Conservation (phyloP, 164 flowering plant species). For the Annona cherimola region DNA sequence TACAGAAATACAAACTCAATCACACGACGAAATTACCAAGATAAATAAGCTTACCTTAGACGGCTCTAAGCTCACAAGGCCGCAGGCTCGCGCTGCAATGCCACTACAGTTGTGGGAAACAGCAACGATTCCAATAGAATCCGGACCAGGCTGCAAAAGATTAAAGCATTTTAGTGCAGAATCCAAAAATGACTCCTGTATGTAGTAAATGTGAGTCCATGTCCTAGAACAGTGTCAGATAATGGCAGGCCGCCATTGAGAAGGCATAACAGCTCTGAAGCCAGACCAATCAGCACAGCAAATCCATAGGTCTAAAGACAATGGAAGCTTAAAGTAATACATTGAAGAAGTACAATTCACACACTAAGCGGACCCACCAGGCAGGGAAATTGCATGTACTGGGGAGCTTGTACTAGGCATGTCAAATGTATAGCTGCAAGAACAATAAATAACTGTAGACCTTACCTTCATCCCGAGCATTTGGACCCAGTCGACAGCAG, state of each 20-base stretch:
- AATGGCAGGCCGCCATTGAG: not conserved
- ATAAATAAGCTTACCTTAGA: constrained; percentile 40
- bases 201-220: not conserved
- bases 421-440: not conserved
- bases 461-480: constrained; percentile 97
- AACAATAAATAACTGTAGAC: not conserved
- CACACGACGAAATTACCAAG: not conserved
- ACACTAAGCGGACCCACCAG: not conserved
- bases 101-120: constrained; percentile 84
- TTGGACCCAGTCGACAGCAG: constrained; percentile 99
- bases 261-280: not conserved
- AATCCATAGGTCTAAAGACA: not conserved
- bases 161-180: not conserved
- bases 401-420: not conserved
- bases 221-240: not conserved
- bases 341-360: not conserved
- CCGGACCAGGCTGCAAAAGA: constrained; percentile 88
- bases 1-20: not conserved
- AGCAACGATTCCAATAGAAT: constrained; percentile 92
- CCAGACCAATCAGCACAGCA: not conserved
- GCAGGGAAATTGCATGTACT: not conserved
- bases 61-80: constrained; percentile 90
- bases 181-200: not conserved
- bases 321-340: not conserved
- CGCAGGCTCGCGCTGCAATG: constrained; percentile 93